Evolutionary conservation across 164 flowering plant species (phyloP), one percentile per base, ranked within the genome.

Genomic region (Brasenia schreberi): DNA sequence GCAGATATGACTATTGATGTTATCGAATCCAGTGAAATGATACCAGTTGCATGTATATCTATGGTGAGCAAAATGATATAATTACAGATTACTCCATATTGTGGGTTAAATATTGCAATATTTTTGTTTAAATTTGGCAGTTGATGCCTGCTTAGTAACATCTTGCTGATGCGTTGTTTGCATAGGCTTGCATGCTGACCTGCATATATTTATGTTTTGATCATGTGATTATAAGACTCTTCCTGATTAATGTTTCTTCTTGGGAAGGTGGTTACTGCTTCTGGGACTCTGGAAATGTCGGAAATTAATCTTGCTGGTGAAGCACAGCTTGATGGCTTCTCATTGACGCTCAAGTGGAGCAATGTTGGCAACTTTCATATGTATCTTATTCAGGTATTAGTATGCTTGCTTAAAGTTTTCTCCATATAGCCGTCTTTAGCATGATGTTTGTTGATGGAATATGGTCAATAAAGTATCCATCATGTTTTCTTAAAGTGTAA

Each of bases 31-130:
- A 80, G 66, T 44, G 79, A 87, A 77, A 78, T 76, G 64, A 74
- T 84, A 64, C 92, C 95, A 42, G 97, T 94, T 74, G 86, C 81
- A 9, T 88, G 99, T 79, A 78, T 94, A 67, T 85, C 90, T 62
- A 45, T 84, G 92, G 99, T 94, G 77, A 81, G 96, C 27, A 60
- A 19, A 60, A 9, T 7, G n/a, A 19, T 19, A 60, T n/a, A 60
- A 60, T 9, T 60, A 6, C 62, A 10, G 7, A n/a, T 60, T 60
- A 6, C 18, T 60, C n/a, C 7, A 3, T 60, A n/a, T 60, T 60
- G 11, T 60, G 19, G 7, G 7, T 60, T n/a, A 19, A 9, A 19
- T 10, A 60, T 19, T n/a, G n/a, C n/a, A 42, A 19, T 53, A 56
- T 11, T 56, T 52, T n/a, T 49, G 5, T 43, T 17, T 65, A 49